Conservation (phyloP, 2,329 filamentous ascomycete genomes). For the Fusarium hostae region DNA sequence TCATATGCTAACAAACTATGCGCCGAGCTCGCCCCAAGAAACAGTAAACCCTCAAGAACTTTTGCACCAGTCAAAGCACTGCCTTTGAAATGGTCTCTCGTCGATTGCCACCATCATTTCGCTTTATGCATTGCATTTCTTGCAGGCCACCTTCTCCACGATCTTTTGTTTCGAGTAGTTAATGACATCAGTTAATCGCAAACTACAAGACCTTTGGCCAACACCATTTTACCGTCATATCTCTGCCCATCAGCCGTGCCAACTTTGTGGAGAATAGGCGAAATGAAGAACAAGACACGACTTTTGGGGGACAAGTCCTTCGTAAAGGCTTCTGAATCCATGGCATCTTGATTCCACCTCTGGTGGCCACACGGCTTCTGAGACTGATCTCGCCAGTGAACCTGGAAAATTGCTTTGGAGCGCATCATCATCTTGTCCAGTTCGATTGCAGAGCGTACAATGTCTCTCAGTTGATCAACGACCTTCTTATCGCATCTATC, state of each 20-base stretch:
- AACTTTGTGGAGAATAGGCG: constrained; percentile 3
- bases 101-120: not conserved
- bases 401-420: constrained; percentile 13
- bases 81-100: not conserved
- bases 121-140: not conserved
- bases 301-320: fast-evolving
- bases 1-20: not conserved
- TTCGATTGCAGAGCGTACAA: constrained; percentile 1
- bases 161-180: not conserved
- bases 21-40: not conserved
- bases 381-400: not conserved
- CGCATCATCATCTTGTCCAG: constrained; percentile 18
- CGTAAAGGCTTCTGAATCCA: not conserved
- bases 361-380: fast-evolving
- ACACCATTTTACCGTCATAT: not conserved
- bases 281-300: not conserved
- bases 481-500: not conserved
- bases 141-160: not conserved
- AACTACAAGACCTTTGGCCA: constrained; percentile 21
- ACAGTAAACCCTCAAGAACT: not conserved
- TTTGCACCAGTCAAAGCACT: not conserved
- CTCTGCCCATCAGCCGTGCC: constrained; percentile 22
- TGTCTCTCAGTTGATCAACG: not conserved
- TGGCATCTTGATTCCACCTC: not conserved
- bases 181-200: constrained; percentile 4